phyloP scores from a whole-genome alignment of 106 monocot species.

The Acorus gramineus region DNA sequence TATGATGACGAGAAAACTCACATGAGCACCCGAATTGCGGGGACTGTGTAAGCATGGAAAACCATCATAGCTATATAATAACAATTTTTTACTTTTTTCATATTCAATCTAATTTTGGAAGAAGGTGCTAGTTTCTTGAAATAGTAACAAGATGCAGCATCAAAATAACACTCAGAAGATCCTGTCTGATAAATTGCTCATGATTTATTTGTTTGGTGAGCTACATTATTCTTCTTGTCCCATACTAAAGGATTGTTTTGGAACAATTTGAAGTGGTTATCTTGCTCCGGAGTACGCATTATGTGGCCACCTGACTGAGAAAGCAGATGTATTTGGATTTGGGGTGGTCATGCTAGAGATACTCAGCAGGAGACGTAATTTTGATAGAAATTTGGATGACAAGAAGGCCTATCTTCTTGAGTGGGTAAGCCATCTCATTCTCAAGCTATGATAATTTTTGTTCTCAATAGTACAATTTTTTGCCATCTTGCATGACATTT shows the following conservation, averaged over 20 bases:
- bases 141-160: too few relatives aligned
- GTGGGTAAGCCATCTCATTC: constrained; percentile 34
- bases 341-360: constrained; percentile 71
- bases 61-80: background rate
- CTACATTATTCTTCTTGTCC: too few relatives aligned
- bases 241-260: too few relatives aligned
- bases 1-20: constrained; percentile 84
- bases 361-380: constrained; percentile 53
- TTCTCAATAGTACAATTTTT: too few relatives aligned
- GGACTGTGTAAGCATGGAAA: constrained; percentile 56
- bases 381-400: constrained; percentile 27
- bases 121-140: too few relatives aligned
- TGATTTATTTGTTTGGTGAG: too few relatives aligned
- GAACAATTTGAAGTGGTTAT: constrained; percentile 45
- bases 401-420: constrained; percentile 77
- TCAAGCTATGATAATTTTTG: too few relatives aligned
- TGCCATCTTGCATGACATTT: too few relatives aligned
- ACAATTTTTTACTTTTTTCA: too few relatives aligned
- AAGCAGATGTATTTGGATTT: constrained; percentile 77
- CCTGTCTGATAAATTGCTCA: too few relatives aligned
- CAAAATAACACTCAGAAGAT: too few relatives aligned
- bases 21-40: constrained; percentile 84
- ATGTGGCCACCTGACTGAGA: constrained; percentile 90
- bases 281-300: constrained; percentile 88
- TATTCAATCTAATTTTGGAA: too few relatives aligned